Conservation (phyloP, 768 basidiomycete genomes). For the Cystobasidium ongulense region DNA sequence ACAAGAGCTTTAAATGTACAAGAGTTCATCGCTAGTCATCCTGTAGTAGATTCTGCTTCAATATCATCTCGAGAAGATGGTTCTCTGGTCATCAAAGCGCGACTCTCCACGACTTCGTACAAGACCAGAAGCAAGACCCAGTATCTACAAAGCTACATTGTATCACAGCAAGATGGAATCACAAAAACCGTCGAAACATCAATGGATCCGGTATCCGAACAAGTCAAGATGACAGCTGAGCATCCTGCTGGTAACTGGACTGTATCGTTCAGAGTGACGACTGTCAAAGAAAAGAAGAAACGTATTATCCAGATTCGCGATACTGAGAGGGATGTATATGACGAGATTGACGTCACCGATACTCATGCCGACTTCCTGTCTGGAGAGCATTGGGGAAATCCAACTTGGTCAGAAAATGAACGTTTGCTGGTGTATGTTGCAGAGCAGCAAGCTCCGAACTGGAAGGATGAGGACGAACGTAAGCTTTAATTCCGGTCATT, state of each 20-base stretch:
- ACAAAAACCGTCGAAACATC: not conserved
- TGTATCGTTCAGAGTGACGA: not conserved
- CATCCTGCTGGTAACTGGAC: not conserved
- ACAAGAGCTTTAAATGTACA: not conserved
- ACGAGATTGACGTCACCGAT: constrained; percentile 24
- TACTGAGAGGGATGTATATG: not conserved
- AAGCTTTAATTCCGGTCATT: too few relatives aligned
- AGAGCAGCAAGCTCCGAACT: constrained; percentile 12
- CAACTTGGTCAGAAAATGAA: constrained; percentile 1
- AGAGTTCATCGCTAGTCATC: not conserved
- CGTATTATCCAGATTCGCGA: constrained; percentile 31
- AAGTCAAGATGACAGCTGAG: not conserved
- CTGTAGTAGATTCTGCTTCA: not conserved
- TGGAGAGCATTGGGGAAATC: constrained; percentile 31
- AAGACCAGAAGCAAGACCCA: not conserved
- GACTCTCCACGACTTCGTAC: not conserved
- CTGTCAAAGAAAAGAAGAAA: constrained; percentile 13
- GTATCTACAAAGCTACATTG: not conserved
- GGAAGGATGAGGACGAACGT: not conserved
- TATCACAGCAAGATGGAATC: not conserved
- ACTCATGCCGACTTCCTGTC: constrained; percentile 14
- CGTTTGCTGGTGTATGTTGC: constrained; percentile 27
- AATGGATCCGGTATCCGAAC: not conserved
- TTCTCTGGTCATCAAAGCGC: not conserved
- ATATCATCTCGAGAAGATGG: not conserved